phyloP scores from a whole-genome alignment of 2,329 filamentous ascomycete genomes.

The Paraconiothyrium sp. region DNA sequence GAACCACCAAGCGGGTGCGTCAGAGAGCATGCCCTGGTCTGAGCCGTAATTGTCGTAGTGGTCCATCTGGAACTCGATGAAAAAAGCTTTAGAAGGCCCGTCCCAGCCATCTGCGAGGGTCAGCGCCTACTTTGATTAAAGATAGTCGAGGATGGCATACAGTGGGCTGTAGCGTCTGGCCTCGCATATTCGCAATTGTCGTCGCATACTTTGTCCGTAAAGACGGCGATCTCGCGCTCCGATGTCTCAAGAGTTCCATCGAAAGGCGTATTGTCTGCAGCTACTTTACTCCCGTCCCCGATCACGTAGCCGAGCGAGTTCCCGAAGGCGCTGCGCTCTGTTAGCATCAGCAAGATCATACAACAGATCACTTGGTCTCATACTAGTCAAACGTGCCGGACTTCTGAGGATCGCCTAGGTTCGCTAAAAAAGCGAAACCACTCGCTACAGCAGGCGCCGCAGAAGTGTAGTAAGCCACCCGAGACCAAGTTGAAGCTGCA shows the following conservation, averaged over 20 bases:
- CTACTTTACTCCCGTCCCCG: slow-evolving; percentile 57
- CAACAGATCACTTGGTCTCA: slow-evolving; percentile 6
- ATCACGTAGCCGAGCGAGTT: slow-evolving; percentile 67
- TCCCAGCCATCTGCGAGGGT: slow-evolving; percentile 70
- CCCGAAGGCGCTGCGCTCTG: slow-evolving; percentile 57
- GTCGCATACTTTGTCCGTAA: slow-evolving; percentile 55
- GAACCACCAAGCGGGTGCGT: slow-evolving; percentile 80
- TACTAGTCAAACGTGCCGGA: slow-evolving; percentile 65
- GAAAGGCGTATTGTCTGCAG: slow-evolving; percentile 60
- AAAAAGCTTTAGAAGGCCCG: slow-evolving; percentile 75
- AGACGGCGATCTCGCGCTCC: slow-evolving; percentile 46
- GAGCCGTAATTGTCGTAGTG: slow-evolving; percentile 44
- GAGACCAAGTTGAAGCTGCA: slow-evolving; percentile 49
- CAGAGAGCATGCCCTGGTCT: slow-evolving; percentile 57
- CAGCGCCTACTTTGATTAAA: slow-evolving; percentile 6
- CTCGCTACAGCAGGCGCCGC: slow-evolving; percentile 52
- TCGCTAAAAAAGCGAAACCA: slow-evolving; percentile 68
- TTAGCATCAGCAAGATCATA: slow-evolving; percentile 6
- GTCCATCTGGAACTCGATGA: slow-evolving; percentile 77
- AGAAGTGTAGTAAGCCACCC: slow-evolving; percentile 61
- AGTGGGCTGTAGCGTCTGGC: slow-evolving; percentile 61
- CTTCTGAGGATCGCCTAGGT: slow-evolving; percentile 62
- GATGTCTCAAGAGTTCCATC: slow-evolving; percentile 53
- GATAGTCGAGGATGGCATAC: slow-evolving; percentile 45
- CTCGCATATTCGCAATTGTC: slow-evolving; percentile 60